phyloP scores from a whole-genome alignment of 345 rosid species.

The Eutrema heterophyllum region DNA sequence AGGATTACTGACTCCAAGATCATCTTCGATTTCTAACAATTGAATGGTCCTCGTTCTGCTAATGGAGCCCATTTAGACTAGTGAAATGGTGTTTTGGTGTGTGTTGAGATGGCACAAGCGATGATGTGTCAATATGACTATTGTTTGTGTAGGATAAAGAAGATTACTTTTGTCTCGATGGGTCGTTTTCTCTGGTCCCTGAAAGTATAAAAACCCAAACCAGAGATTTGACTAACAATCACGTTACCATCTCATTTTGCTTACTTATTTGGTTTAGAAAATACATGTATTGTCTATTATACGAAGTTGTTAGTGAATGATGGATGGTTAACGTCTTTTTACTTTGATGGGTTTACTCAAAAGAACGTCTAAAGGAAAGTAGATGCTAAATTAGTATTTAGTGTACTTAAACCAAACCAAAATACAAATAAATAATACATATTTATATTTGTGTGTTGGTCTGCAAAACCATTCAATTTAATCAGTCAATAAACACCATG shows the following conservation, averaged over 20 bases:
- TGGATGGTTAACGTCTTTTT: neutral
- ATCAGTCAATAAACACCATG: neutral
- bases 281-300: neutral
- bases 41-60: constrained; percentile 7
- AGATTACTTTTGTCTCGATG: neutral
- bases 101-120: constrained; percentile 11
- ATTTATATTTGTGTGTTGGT: neutral
- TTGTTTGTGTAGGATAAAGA: neutral
- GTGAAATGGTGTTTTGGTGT: constrained; percentile 6
- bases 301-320: neutral
- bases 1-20: constrained; percentile 23
- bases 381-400: neutral
- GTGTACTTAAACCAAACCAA: neutral
- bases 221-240: constrained; percentile 17
- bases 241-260: constrained; percentile 3
- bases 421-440: neutral
- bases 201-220: constrained; percentile 23
- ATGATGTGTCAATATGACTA: neutral
- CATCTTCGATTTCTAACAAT: constrained; percentile 6
- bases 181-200: constrained; percentile 21
- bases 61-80: neutral
- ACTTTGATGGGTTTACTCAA: neutral
- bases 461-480: neutral
- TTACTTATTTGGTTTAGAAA: neutral
- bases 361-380: neutral